Base-by-base conservation (phyloP, 805 yeast genomes). In the Maudiozyma saulgeensis region DNA sequence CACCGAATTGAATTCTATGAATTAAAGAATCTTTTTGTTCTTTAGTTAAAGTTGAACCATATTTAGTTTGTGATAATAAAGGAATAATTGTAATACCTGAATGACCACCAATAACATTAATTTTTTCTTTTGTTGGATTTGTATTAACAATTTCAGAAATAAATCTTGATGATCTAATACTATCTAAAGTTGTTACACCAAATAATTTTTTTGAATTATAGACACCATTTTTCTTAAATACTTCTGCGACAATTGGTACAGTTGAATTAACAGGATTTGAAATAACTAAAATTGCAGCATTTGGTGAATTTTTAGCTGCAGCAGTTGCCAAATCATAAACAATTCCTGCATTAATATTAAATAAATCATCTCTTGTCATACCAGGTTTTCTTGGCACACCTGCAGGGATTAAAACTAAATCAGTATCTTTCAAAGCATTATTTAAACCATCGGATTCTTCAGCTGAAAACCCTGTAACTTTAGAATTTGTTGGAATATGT, bases 321-420 rank as follows among this genome's bases (percentile, higher is more conserved):
- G 89, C 85, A 71, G 82, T 76, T 67, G 96, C 96, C 70, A 90
- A 78, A 71, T 87, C 96, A 68, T 93, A 82, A 55, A 90, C 96
- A 69, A 90, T 90, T 47, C 95, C 84, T 47, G 97, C 97, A 67
- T 90, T 90, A 76, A 95, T 90, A 77, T 87, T 84, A 83, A 90
- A 90, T 63, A 90, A 77, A 68, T 90, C 97, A 69, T 90, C 97
- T 78, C 97, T 86, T 66, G 96, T 87, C 97, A 90, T 90, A 71
- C 97, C 97, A 59, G 97, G 97, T 77, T 89, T 90, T 81, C 95
- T 87, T 76, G 95, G 97, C 51, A 90, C 95, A 77, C 97, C 97
- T 50, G 97, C 97, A 67, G 97, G 96, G 71, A 90, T 87, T 57
- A 90, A 80, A 56, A 90, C 85, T 53, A 90, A 84, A 59, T 84